A percentile compares a stretch with the other conserved stretches of the same genome.
Evolutionary conservation across 352 stramenopile genomes (phyloP).

Genomic region (Phytophthora chlamydospora): DNA sequence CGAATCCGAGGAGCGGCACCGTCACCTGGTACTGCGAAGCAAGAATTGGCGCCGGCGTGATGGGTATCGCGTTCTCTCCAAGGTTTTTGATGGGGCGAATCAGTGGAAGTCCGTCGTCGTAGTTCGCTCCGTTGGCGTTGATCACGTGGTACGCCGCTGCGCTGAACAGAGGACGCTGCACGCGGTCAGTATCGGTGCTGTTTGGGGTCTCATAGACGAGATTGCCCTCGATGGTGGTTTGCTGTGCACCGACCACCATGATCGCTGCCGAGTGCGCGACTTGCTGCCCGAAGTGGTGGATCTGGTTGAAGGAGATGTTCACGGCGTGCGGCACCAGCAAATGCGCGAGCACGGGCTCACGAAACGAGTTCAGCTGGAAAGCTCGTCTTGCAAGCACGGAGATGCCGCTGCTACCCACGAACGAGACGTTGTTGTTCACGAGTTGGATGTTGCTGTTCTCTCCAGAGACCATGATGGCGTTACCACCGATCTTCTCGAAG

Average conservation of each 20-base stretch:
- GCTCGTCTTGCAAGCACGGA: constrained; percentile 43
- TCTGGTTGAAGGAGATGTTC: constrained; percentile 77
- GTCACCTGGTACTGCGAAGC: constrained; percentile 43
- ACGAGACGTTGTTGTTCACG: constrained; percentile 77
- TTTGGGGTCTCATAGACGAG: constrained; percentile 59
- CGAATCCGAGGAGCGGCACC: constrained; percentile 52
- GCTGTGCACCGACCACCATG: constrained; percentile 54
- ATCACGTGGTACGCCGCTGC: constrained; percentile 41
- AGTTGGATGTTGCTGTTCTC: constrained; percentile 57
- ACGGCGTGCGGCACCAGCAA: constrained; percentile 47
- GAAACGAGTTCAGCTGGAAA: constrained; percentile 47
- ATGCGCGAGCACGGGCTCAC: constrained; percentile 37
- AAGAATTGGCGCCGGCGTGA: constrained; percentile 42
- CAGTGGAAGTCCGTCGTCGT: constrained; percentile 31
- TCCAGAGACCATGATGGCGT: constrained; percentile 71
- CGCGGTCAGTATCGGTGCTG: constrained; percentile 10
- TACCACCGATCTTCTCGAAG: constrained; percentile 76
- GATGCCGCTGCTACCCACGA: constrained; percentile 60
- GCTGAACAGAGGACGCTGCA: constrained; percentile 10
- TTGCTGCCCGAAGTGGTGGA: constrained; percentile 68
- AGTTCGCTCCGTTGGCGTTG: constrained; percentile 52
- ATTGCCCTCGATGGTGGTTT: constrained; percentile 61
- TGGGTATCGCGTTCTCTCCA: constrained; percentile 33
- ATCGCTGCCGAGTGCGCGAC: constrained; percentile 59
- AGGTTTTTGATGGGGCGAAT: constrained; percentile 39